A percentile compares a stretch with the other conserved stretches of the same genome.
Conservation (phyloP, 768 basidiomycete species). For the Termitomyces sp. region DNA sequence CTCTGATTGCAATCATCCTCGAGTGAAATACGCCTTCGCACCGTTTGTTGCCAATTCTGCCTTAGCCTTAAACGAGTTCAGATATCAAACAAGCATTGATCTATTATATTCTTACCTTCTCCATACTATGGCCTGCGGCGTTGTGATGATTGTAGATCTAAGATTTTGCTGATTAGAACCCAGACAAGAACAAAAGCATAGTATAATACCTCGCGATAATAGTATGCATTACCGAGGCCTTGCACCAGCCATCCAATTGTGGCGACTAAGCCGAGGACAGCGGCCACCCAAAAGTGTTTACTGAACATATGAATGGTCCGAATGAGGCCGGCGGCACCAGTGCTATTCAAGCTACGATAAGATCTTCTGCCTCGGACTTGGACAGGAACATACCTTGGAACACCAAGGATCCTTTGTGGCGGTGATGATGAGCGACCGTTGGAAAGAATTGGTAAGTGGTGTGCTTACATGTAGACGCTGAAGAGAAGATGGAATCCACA, state of each 20-base stretch:
- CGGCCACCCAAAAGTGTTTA: conserved; percentile 70
- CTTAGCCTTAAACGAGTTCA: conserved; percentile 58
- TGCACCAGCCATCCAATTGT: conserved; percentile 88
- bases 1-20: conserved; percentile 50
- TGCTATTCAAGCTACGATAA: conserved; percentile 40
- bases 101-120: conserved; percentile 53
- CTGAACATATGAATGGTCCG: conserved; percentile 85
- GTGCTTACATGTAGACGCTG: conserved; percentile 82
- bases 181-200: conserved; percentile 8
- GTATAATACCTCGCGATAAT: conserved; percentile 68
- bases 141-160: conserved; percentile 79
- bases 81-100: neutral
- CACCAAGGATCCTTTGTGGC: conserved; percentile 81
- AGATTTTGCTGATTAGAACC: conserved; percentile 8
- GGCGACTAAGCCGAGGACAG: conserved; percentile 74
- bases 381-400: conserved; percentile 61
- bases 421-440: conserved; percentile 20
- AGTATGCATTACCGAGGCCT: conserved; percentile 75
- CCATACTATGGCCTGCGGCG: conserved; percentile 83
- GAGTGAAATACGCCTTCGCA: conserved; percentile 84
- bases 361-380: conserved; percentile 33
- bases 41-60: conserved; percentile 79
- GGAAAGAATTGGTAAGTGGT: conserved; percentile 15
- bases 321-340: conserved; percentile 93
- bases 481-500: conserved; percentile 92